Percentiles rank a stretch among this genome's conserved stretches.
phyloP scores from a whole-genome alignment of 805 yeast species.

The Metschnikowia vanudenii region DNA sequence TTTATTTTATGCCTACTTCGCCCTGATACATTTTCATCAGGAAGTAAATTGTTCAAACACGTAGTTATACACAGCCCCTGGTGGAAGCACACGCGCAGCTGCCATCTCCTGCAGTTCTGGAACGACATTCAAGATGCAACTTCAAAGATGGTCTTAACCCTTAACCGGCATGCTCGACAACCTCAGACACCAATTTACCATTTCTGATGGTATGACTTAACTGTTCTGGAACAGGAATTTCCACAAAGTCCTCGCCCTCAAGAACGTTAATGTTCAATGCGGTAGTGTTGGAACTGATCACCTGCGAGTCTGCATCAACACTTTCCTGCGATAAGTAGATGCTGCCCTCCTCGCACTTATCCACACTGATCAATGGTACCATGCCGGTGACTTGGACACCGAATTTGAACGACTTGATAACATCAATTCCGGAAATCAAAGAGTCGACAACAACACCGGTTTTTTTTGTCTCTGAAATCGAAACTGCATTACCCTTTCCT shows the following conservation, averaged over 20 bases:
- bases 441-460: constrained; percentile 81
- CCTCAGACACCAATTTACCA: constrained; percentile 64
- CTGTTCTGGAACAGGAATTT: constrained; percentile 89
- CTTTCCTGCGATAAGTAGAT: constrained; percentile 73
- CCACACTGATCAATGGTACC: constrained; percentile 81
- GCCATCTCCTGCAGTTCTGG: constrained; percentile 1
- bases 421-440: constrained; percentile 82
- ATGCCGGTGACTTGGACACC: constrained; percentile 84
- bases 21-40: neutral
- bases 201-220: constrained; percentile 64
- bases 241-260: constrained; percentile 71
- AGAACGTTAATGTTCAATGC: constrained; percentile 85
- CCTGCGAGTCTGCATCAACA: constrained; percentile 59
- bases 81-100: neutral
- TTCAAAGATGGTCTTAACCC: neutral
- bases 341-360: constrained; percentile 84
- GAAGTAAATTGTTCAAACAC: neutral
- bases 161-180: constrained; percentile 81
- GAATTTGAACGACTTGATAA: constrained; percentile 76
- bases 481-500: constrained; percentile 89
- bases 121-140: neutral
- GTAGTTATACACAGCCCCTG: neutral
- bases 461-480: constrained; percentile 68
- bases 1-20: neutral
- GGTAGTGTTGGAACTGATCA: constrained; percentile 82